Base-by-base conservation (phyloP, 495 filamentous ascomycete species). In the Physcia stellaris region DNA sequence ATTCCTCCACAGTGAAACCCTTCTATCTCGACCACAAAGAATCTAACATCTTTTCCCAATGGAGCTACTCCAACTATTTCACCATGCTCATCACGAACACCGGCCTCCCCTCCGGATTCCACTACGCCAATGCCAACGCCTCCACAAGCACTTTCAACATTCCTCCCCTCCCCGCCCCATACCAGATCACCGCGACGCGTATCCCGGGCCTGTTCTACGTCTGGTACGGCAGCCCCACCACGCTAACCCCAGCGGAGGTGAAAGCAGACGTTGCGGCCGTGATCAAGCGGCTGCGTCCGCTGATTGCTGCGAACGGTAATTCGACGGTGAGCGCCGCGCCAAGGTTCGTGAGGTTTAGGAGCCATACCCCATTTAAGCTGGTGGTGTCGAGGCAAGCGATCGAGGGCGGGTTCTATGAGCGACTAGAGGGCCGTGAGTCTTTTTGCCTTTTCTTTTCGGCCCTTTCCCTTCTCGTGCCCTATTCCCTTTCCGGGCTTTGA, bases 401-500 rank as follows among this genome's bases (percentile, higher is more conserved):
- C 18, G 39, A 39, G 18, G 33, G 28, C 22, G 70, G 71, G 1
- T 76, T 73, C 35, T 71, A 75, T 31, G 45, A 59, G 36, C 41
- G 61, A 17, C 42, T 70, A 37, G 60, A 68, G 42, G 61, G 39
- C 6, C 45, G 77, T 40, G 69, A 79, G 49, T 71, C 71, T 1
- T 41, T 57, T n/a, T 38, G 60, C 29, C 51, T 55, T 11, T 73
- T 68, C 7, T 77, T n/a, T n/a, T n/a, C n/a, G n/a, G n/a, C n/a
- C n/a, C n/a, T n/a, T n/a, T n/a, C n/a, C n/a, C n/a, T n/a, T n/a
- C n/a, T n/a, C n/a, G n/a, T n/a, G n/a, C n/a, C n/a, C n/a, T n/a
- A n/a, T n/a, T n/a, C n/a, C n/a, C n/a, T n/a, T n/a, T n/a, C n/a
- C n/a, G n/a, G n/a, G n/a, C n/a, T n/a, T n/a, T n/a, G n/a, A n/a